These are phyloP conservation scores for Trifolium pratense DNA, from an alignment of 306 rosid genomes.

Conservation along the genomic window DNA sequence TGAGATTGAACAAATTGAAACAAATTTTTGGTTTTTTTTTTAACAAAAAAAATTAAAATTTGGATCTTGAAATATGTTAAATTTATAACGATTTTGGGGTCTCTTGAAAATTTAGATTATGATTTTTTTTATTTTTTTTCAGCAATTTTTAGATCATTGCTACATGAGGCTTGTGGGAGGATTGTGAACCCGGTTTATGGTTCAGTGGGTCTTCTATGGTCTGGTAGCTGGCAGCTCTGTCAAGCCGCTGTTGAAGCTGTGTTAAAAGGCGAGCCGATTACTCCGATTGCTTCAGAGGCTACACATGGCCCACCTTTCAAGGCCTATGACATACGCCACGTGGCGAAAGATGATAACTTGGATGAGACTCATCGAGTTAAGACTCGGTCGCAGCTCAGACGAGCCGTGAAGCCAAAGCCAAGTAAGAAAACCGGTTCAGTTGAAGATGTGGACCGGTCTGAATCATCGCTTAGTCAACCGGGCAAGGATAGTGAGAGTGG, in stretches of 20 bases:
- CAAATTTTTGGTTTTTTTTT: too few species aligned
- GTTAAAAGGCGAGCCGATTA: conserved; percentile 76
- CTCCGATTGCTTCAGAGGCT: conserved; percentile 71
- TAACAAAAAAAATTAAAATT: too few species aligned
- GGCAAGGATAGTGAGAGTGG: conserved; percentile 73
- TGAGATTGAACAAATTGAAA: too few species aligned
- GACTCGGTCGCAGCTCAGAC: conserved; percentile 65
- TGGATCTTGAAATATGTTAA: not conserved
- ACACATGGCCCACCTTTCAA: conserved; percentile 82
- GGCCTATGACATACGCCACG: conserved; percentile 90
- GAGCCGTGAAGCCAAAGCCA: conserved; percentile 45
- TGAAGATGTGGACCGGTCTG: conserved; percentile 50
- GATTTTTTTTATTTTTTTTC: conserved; percentile 1
- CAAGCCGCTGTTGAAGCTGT: conserved; percentile 94
- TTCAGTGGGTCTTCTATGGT: conserved; percentile 92
- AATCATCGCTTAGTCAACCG: conserved; percentile 72
- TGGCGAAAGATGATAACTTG: conserved; percentile 67
- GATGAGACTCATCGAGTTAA: conserved; percentile 42
- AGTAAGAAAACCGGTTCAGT: not conserved
- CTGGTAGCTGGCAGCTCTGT: conserved; percentile 95
- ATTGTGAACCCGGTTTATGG: conserved; percentile 94
- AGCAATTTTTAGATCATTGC: conserved; percentile 87
- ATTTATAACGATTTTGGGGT: not conserved
- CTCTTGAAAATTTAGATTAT: not conserved
- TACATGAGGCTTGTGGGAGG: conserved; percentile 92